Evolutionary conservation across 495 filamentous ascomycete species (phyloP), one percentile per base, ranked within the genome.

Genomic region (Penicillium longicatenatum): DNA sequence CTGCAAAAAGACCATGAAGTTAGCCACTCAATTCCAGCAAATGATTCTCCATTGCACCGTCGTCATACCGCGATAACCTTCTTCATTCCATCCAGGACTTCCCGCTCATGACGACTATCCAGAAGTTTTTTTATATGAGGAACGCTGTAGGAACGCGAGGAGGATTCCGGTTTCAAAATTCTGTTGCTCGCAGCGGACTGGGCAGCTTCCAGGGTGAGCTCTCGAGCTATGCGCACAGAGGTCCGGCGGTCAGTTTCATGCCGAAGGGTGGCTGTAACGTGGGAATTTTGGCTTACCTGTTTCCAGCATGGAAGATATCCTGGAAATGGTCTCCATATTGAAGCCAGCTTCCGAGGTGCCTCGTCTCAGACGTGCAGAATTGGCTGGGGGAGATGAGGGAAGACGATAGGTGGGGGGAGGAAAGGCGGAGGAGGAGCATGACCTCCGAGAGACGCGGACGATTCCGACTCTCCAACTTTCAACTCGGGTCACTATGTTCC

Each of bases 121-220:
- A 98, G 82, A 5, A 98, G 84, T 74, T 93, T 96, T 79, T 96
- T 96, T 58, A 97, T 85, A 68, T 96, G 91, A 12, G 75, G 62
- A 17, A 79, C 70, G 9, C 79, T 79, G 24, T 84, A 61, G 26
- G 75, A 74, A 8, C 76, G 74, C 11, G 75, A 77, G 0, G 78
- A 69, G 50, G 70, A 65, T n/a, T 74, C 68, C n/a, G 71, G 59
- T 35, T 69, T 75, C 33, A 77, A 67, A 45, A 68, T 71, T 54
- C 78, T 64, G 47, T 68, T 75, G 50, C 73, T 73, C n/a, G 79
- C 69, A 21, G 91, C 90, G 46, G 89, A 88, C 75, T 90, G 88
- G 62, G 94, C 93, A 50, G 94, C 95, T 80, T 98, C 94, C 67
- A 98, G 85, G 41, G 94, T 98, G 67, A 98, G 86, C 72, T 98